phyloP scores from a whole-genome alignment of 306 rosid species.

The Leucaena leucocephala region DNA sequence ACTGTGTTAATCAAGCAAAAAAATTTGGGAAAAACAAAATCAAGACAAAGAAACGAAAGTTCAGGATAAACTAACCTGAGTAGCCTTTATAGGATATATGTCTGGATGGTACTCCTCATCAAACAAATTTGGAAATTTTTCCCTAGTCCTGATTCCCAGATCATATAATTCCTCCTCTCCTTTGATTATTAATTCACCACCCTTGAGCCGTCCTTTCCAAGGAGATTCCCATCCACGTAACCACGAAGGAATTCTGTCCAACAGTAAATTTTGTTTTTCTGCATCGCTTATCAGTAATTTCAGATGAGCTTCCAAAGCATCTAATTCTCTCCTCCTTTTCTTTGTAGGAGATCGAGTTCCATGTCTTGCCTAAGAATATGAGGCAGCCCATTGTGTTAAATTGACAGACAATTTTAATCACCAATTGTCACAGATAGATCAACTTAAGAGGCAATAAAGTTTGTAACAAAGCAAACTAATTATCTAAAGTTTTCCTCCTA shows the following conservation, averaged over 20 bases:
- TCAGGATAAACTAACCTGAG: constrained; percentile 59
- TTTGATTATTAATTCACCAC: constrained; percentile 64
- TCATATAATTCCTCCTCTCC: constrained; percentile 84
- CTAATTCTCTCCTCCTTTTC: constrained; percentile 66
- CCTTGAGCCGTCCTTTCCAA: constrained; percentile 80
- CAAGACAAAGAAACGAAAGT: not conserved
- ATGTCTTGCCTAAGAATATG: constrained; percentile 77
- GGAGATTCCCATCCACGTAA: constrained; percentile 77
- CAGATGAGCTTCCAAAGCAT: constrained; percentile 54
- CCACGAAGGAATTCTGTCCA: constrained; percentile 72
- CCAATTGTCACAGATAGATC: not conserved
- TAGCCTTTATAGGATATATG: constrained; percentile 66
- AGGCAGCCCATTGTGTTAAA: constrained; percentile 15
- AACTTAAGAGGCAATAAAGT: not conserved
- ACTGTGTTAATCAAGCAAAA: not conserved
- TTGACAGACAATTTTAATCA: constrained; percentile 2
- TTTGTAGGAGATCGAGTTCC: constrained; percentile 90
- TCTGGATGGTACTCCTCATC: constrained; percentile 84
- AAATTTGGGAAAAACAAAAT: not conserved
- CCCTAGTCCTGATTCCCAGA: constrained; percentile 69
- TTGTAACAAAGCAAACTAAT: constrained; percentile 6
- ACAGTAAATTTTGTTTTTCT: constrained; percentile 45
- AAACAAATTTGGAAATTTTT: constrained; percentile 66
- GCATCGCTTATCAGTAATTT: constrained; percentile 58
- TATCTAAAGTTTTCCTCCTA: not conserved